Base-by-base conservation (phyloP, 73 alveolate species). In the Breviolum minutum region DNA sequence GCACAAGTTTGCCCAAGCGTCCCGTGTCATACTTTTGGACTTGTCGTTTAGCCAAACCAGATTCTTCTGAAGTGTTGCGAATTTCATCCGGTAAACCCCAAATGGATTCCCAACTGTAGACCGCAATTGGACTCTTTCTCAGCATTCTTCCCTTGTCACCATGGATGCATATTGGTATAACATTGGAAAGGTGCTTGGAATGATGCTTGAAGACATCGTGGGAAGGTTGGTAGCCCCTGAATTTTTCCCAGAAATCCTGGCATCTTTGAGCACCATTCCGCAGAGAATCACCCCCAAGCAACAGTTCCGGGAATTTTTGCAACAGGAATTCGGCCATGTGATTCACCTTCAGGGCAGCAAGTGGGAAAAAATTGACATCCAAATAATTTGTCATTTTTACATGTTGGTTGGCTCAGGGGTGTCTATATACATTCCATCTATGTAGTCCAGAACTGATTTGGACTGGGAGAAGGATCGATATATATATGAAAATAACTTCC, bases 91-190 rank as follows among this genome's bases (percentile, higher is more conserved):
- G 95, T 22, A 87, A 61, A 5, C 95, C 95, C 32, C 32, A 63
- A 1, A 68, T 48, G 13, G 81, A 10, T 29, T 87, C 95, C 54
- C 63, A 87, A 16, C 54, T 16, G 82, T 64, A 68, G 95, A 10
- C 11, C 5, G 80, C 63, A 8, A 90, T n/a, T 7, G 96, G 96
- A 0, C 77, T 8, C 30, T 90, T 90, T n/a, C 27, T 54, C 20
- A 90, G 63, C 0, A 77, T 54, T 24, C 96, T 27, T 12, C 96
- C 96, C 29, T 90, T 90, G 64, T 90, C 96, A 1, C 96, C 96
- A 90, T 90, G 96, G 2, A 90, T 10, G 11, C 83, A 40, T 8
- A 90, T 7, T 6, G 96, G 96, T 0, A 90, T 54, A 6, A 83
- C 93, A 0, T 8, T 13, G 9, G 29, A 13, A 8, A 62, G 16